Percentiles rank a stretch among this genome's conserved stretches.
These are phyloP conservation scores for Arachis stenosperma DNA, from an alignment of 306 rosid genomes.

Conservation along the genomic window DNA sequence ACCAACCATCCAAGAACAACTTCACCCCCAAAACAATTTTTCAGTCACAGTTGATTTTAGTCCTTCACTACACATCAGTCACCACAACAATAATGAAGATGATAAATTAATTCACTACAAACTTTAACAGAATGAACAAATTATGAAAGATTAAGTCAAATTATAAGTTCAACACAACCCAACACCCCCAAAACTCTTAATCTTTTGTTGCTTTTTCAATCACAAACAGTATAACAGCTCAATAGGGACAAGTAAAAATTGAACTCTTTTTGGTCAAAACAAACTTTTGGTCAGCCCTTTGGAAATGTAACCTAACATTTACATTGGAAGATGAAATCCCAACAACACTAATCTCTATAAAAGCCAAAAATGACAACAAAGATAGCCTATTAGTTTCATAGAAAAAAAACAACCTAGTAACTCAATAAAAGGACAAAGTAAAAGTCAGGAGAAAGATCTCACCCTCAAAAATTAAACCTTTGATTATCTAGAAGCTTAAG, in stretches of 20 bases:
- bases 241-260: background rate
- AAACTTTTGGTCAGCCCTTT: constrained; percentile 48
- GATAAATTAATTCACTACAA: constrained; percentile 43
- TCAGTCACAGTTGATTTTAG: constrained; percentile 37
- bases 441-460: constrained; percentile 43
- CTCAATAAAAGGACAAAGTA: background rate
- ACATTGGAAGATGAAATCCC: constrained; percentile 53
- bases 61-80: constrained; percentile 46
- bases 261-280: constrained; percentile 44
- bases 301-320: constrained; percentile 47
- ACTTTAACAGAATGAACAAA: constrained; percentile 51
- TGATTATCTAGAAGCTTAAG: constrained; percentile 31
- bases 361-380: constrained; percentile 34
- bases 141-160: constrained; percentile 40
- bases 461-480: constrained; percentile 48
- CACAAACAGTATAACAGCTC: constrained; percentile 45
- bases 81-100: constrained; percentile 32
- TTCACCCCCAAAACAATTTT: constrained; percentile 34
- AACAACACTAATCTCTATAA: constrained; percentile 30
- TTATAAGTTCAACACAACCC: constrained; percentile 28
- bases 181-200: constrained; percentile 18
- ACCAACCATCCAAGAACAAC: constrained; percentile 38
- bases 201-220: constrained; percentile 24
- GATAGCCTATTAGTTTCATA: constrained; percentile 13
- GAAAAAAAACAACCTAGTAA: background rate